Conservation (phyloP, 768 basidiomycete genomes). For the Trametes coccinea region DNA sequence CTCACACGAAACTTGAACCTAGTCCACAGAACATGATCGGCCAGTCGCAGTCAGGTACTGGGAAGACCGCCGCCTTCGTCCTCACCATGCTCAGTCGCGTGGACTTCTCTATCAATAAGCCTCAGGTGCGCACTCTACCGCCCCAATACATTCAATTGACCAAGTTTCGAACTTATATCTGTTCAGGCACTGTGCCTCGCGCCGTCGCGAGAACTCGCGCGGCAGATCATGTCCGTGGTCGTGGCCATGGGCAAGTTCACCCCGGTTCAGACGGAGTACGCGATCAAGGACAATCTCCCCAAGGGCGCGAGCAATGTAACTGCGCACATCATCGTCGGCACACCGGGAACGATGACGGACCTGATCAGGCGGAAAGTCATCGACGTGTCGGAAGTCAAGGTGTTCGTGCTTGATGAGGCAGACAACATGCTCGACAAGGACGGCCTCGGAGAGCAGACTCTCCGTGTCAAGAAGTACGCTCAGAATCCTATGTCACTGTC, state of each 20-base stretch:
- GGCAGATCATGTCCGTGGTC: constrained; percentile 96
- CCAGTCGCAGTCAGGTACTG: constrained; percentile 98
- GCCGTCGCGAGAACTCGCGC: constrained; percentile 93
- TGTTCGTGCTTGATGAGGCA: constrained; percentile 96
- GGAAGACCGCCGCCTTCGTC: constrained; percentile 98
- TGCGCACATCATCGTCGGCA: constrained; percentile 93
- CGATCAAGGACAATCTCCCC: constrained; percentile 86
- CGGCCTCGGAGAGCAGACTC: constrained; percentile 89
- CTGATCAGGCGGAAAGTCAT: constrained; percentile 78
- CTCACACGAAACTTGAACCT: constrained; percentile 6
- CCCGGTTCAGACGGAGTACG: constrained; percentile 89
- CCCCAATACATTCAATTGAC: constrained; percentile 1
- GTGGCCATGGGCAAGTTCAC: constrained; percentile 96
- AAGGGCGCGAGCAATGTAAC: constrained; percentile 65
- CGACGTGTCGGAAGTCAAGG: constrained; percentile 78
- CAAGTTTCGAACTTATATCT: not conserved
- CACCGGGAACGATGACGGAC: constrained; percentile 93
- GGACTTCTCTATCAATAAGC: constrained; percentile 77
- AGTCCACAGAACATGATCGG: constrained; percentile 99
- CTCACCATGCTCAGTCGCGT: constrained; percentile 96
- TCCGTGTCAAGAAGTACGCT: constrained; percentile 89
- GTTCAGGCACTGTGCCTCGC: constrained; percentile 92
- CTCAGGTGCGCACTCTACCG: constrained; percentile 59
- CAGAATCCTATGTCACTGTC: not conserved
- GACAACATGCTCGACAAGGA: constrained; percentile 99